These are phyloP conservation scores for Pachyrhizus erosus DNA, from an alignment of 306 rosid species.

Conservation along the genomic window DNA sequence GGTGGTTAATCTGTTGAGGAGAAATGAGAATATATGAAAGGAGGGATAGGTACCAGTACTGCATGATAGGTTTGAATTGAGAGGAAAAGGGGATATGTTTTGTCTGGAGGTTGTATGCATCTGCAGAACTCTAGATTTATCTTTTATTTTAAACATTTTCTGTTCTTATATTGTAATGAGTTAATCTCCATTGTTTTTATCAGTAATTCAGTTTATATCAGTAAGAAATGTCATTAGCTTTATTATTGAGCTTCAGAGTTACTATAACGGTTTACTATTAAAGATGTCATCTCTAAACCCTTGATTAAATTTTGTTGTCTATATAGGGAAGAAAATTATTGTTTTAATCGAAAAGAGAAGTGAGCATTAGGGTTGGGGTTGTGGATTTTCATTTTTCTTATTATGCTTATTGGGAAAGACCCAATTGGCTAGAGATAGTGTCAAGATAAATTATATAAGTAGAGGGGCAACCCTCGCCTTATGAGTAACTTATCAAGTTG, in stretches of 20 bases:
- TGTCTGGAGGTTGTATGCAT: background rate
- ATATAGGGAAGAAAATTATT: background rate
- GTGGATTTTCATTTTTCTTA: background rate
- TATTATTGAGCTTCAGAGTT: constrained; percentile 16
- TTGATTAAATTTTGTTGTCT: constrained; percentile 8
- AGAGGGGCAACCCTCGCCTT: too few species aligned
- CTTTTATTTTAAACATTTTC: constrained; percentile 7
- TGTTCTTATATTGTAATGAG: background rate
- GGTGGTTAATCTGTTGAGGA: constrained; percentile 9
- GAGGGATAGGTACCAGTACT: constrained; percentile 1
- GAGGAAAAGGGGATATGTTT: background rate
- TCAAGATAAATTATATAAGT: too few species aligned
- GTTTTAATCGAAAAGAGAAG: background rate
- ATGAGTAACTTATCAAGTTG: too few species aligned
- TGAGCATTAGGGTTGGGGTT: background rate
- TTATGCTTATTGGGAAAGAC: too few species aligned
- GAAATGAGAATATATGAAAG: constrained; percentile 31
- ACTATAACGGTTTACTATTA: background rate
- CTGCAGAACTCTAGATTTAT: background rate
- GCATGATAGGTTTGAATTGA: background rate
- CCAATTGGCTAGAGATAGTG: too few species aligned
- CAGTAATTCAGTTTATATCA: background rate
- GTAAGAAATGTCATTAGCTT: constrained; percentile 8
- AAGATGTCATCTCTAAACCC: background rate
- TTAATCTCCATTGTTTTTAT: background rate